Percentiles rank a stretch among this genome's conserved stretches.
phyloP scores from a whole-genome alignment of 176 grass and related monocot species.

The Oryza coarctata region DNA sequence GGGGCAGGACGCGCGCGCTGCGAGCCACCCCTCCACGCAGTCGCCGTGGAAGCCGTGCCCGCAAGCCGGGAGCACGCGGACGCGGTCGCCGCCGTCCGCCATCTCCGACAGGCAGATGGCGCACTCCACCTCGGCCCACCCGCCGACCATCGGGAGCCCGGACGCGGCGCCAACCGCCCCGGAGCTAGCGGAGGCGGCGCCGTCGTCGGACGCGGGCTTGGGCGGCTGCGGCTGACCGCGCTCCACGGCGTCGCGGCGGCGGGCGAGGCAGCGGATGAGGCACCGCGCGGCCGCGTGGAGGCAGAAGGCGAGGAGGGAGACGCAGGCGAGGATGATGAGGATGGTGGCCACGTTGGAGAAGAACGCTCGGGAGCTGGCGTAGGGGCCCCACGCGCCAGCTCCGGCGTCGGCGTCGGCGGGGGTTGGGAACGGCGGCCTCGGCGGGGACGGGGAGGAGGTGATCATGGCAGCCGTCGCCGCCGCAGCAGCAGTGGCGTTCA shows the following conservation, averaged over 20 bases:
- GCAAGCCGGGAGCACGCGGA: slow-evolving; percentile 65
- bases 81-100: slow-evolving; percentile 51
- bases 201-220: slow-evolving; percentile 31
- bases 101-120: slow-evolving; percentile 78
- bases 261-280: slow-evolving; percentile 47
- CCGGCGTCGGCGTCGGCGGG: not conserved
- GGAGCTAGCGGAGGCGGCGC: not conserved
- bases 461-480: not conserved
- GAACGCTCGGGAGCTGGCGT: slow-evolving; percentile 66
- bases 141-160: not conserved
- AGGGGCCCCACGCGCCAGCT: slow-evolving; percentile 54
- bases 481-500: not conserved
- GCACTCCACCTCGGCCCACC: slow-evolving; percentile 63
- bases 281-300: slow-evolving; percentile 75
- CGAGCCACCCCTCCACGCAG: slow-evolving; percentile 82
- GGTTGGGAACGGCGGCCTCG: not conserved
- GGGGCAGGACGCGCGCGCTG: slow-evolving; percentile 58
- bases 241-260: slow-evolving; percentile 12
- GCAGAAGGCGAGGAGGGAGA: slow-evolving; percentile 71
- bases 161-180: not conserved
- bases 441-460: slow-evolving; percentile 28
- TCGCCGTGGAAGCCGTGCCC: slow-evolving; percentile 68
- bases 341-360: slow-evolving; percentile 88
- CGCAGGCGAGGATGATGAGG: slow-evolving; percentile 77
- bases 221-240: not conserved